Conservation (phyloP, 2,329 filamentous ascomycete genomes). For the Calonectria crousiana region DNA sequence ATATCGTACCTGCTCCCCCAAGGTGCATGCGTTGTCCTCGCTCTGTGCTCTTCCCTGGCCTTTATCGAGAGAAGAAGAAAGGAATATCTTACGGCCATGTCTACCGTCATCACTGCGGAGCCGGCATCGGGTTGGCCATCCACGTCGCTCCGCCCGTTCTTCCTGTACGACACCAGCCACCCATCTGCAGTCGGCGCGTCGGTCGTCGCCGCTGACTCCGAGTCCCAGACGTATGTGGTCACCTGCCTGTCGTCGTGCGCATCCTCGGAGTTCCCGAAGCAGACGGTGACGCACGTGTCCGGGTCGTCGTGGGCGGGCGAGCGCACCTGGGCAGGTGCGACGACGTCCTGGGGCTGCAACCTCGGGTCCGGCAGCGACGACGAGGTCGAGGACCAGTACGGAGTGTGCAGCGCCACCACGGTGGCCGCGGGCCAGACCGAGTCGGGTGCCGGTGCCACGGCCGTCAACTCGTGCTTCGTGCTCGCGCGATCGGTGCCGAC, state of each 20-base stretch:
- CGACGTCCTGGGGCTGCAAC: conserved; percentile 21
- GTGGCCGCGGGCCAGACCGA: not conserved
- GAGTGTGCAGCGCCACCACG: conserved; percentile 11
- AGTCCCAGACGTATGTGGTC: conserved; percentile 21
- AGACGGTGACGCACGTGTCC: conserved; percentile 29
- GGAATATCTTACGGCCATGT: not conserved
- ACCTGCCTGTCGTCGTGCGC: conserved; percentile 33
- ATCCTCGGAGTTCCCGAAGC: conserved; percentile 27
- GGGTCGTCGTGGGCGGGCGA: conserved; percentile 30
- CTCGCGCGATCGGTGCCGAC: conserved; percentile 9
- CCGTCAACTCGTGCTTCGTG: conserved; percentile 26
- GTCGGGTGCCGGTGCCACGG: not conserved
- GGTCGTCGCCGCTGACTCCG: conserved; percentile 6
- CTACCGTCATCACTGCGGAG: not conserved
- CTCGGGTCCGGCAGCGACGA: conserved; percentile 21
- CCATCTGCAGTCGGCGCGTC: conserved; percentile 23
- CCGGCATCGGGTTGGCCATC: conserved; percentile 22
- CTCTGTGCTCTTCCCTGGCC: not conserved
- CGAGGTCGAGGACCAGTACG: conserved; percentile 13
- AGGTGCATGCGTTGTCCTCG: not conserved
- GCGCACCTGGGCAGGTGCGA: conserved; percentile 27
- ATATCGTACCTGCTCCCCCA: not conserved
- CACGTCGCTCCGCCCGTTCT: conserved; percentile 24
- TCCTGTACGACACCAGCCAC: conserved; percentile 34
- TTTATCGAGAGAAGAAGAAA: not conserved